phyloP scores from a whole-genome alignment of 202 grass and related monocot species.

The Setaria italica region DNA sequence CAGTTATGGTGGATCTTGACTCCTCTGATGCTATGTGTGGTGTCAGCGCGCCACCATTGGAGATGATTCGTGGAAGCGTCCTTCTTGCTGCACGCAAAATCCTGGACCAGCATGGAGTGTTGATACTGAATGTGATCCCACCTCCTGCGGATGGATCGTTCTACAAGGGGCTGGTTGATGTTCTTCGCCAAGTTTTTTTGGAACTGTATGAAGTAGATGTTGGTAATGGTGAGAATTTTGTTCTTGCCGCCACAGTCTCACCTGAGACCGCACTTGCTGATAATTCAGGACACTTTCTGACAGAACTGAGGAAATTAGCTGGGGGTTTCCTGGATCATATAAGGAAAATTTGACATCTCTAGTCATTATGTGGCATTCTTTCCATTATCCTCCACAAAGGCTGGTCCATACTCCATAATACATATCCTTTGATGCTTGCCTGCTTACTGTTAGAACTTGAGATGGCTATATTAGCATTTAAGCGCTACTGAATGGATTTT shows the following conservation, averaged over 20 bases:
- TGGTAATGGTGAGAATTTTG: conserved; percentile 73
- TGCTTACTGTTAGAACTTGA: conserved; percentile 8
- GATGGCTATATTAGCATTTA: conserved; percentile 28
- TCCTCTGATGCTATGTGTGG: conserved; percentile 69
- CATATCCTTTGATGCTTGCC: neutral
- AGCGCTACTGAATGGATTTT: conserved; percentile 3
- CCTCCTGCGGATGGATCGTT: conserved; percentile 61
- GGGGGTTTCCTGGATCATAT: conserved; percentile 52
- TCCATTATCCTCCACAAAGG: neutral
- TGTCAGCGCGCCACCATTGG: conserved; percentile 72
- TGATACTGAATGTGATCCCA: conserved; percentile 84
- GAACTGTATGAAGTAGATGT: conserved; percentile 85
- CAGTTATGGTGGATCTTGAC: conserved; percentile 80
- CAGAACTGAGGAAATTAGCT: conserved; percentile 56
- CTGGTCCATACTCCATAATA: neutral
- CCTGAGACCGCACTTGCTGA: conserved; percentile 19
- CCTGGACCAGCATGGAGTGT: conserved; percentile 57
- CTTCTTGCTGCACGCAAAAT: conserved; percentile 54
- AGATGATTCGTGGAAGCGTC: conserved; percentile 54
- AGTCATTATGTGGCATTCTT: neutral
- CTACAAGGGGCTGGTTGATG: conserved; percentile 59
- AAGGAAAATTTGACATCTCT: conserved; percentile 52
- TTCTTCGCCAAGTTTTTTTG: conserved; percentile 55
- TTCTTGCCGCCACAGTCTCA: conserved; percentile 63
- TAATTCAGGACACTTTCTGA: conserved; percentile 43